Evolutionary conservation across 2,329 filamentous ascomycete species (phyloP).

Genomic region (Arthrobotrys iridis): DNA sequence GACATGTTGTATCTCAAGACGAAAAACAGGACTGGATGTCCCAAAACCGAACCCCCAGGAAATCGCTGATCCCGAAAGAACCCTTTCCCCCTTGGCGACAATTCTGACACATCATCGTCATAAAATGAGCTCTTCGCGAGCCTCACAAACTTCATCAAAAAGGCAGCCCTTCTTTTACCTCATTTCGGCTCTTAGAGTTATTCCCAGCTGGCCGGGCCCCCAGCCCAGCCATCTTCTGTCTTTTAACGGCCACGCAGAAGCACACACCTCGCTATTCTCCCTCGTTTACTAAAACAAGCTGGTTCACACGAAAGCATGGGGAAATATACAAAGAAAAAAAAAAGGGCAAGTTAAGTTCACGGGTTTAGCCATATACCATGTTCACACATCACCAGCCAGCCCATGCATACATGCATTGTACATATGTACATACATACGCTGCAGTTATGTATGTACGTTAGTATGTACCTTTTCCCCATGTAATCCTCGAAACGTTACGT

Average conservation of each 20-base stretch:
- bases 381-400: constrained; percentile 5
- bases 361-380: too few relatives aligned
- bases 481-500: neutral
- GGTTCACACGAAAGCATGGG: neutral
- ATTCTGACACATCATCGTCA: constrained; percentile 1
- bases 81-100: constrained; percentile 5
- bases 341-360: too few relatives aligned
- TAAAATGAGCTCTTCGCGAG: constrained; percentile 20
- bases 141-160: neutral
- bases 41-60: constrained; percentile 5
- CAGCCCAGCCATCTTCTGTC: neutral
- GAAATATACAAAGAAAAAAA: too few relatives aligned
- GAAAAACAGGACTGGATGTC: too few relatives aligned
- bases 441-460: too few relatives aligned
- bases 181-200: constrained; percentile 9
- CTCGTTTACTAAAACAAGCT: constrained; percentile 43
- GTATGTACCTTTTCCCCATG: too few relatives aligned
- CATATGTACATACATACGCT: too few relatives aligned
- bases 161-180: neutral
- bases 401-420: neutral
- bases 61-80: neutral
- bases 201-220: neutral
- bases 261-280: neutral
- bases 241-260: too few relatives aligned
- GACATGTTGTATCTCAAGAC: neutral